phyloP scores from a whole-genome alignment of 1,284 basidiomycete genomes.

The Chalciporus piperatoides region DNA sequence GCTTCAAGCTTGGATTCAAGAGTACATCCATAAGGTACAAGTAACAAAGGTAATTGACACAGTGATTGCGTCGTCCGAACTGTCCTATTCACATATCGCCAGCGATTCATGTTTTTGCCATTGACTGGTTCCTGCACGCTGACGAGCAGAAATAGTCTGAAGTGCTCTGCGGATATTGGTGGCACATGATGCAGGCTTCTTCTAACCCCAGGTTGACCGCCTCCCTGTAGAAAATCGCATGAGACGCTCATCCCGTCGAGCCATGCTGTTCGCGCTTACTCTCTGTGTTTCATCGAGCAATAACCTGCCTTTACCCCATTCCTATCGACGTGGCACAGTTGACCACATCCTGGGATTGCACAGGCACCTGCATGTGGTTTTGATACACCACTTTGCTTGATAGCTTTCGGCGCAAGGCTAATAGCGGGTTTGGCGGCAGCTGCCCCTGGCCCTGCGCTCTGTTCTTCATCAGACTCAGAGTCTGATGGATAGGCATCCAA shows the following conservation, averaged over 20 bases:
- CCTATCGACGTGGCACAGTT: slow-evolving; percentile 26
- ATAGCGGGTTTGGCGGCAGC: slow-evolving; percentile 6
- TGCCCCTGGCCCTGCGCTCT: slow-evolving; percentile 7
- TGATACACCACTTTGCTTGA: slow-evolving; percentile 13
- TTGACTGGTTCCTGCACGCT: slow-evolving; percentile 32
- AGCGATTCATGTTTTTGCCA: slow-evolving; percentile 29
- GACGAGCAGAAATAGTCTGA: slow-evolving; percentile 35
- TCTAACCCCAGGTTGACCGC: slow-evolving; percentile 30
- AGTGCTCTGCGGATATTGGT: slow-evolving; percentile 28
- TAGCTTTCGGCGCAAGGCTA: slow-evolving; percentile 12
- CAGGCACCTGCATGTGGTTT: slow-evolving; percentile 21
- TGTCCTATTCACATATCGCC: slow-evolving; percentile 1
- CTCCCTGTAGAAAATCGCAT: slow-evolving; percentile 24
- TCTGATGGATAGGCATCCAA: slow-evolving; percentile 35
- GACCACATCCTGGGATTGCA: slow-evolving; percentile 23
- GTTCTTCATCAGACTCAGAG: slow-evolving; percentile 25
- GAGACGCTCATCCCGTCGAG: slow-evolving; percentile 6
- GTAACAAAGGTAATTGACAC: background rate
- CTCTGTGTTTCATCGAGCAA: slow-evolving; percentile 31
- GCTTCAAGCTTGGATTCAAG: no score
- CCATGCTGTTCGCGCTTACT: slow-evolving; percentile 24
- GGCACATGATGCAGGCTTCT: slow-evolving; percentile 34
- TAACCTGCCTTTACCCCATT: slow-evolving; percentile 30
- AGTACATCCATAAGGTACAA: background rate
- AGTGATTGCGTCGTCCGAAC: background rate